Conservation (phyloP, 441 rosid species). For the Brassica balearica region DNA sequence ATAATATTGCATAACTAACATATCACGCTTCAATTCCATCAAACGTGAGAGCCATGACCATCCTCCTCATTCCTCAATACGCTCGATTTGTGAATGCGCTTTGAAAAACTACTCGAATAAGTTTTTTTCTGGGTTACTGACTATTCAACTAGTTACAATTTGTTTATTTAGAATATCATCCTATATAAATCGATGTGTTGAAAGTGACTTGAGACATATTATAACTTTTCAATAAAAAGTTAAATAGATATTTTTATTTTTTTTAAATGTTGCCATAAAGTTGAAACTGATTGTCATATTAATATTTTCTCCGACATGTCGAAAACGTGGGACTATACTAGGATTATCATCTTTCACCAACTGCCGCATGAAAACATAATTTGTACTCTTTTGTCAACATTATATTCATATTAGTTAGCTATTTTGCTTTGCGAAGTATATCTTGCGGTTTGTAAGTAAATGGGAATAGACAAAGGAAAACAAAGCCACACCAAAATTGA, state of each 20-base stretch:
- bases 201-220: neutral
- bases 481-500: conserved; percentile 1
- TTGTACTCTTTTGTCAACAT: conserved; percentile 8
- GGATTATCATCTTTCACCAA: conserved; percentile 19
- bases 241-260: neutral
- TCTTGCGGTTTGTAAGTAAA: neutral
- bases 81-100: conserved; percentile 1
- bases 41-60: conserved; percentile 4
- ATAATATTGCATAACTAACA: neutral
- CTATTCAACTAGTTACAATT: neutral
- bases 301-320: conserved; percentile 18
- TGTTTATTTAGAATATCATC: neutral
- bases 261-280: neutral
- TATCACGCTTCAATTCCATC: neutral
- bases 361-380: neutral
- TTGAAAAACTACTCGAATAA: neutral
- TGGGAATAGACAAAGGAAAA: neutral
- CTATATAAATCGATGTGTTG: neutral
- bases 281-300: conserved; percentile 30
- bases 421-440: neutral
- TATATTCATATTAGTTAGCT: neutral
- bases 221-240: neutral
- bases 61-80: neutral
- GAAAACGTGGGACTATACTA: conserved; percentile 31
- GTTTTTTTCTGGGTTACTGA: neutral